Evolutionary conservation across 2,329 filamentous ascomycete genomes (phyloP).

Genomic region (Sclerotinia subarctica): DNA sequence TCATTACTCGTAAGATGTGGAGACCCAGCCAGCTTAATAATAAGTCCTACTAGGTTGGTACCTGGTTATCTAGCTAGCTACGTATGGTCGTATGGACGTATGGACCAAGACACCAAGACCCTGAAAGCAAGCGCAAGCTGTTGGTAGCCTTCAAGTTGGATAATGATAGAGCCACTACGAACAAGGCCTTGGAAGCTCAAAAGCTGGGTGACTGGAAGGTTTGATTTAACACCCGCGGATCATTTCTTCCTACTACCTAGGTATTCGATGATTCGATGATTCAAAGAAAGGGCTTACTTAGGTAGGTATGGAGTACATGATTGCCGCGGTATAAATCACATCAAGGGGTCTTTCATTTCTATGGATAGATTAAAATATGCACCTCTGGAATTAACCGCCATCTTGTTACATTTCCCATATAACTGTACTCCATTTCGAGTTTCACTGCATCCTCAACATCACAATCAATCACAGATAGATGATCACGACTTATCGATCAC

Average conservation of each 20-base stretch:
- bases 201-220: not conserved
- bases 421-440: not conserved
- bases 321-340: not conserved
- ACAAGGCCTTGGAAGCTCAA: not conserved
- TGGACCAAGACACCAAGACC: not conserved
- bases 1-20: constrained; percentile 4
- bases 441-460: constrained; percentile 3
- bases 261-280: not conserved
- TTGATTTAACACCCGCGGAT: not conserved
- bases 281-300: not conserved
- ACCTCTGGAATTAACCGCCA: not conserved
- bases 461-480: not conserved
- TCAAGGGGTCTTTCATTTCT: not conserved
- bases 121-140: constrained; percentile 4
- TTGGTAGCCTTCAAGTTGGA: not conserved
- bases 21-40: not conserved
- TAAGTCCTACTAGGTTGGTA: not conserved
- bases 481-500: constrained; percentile 2
- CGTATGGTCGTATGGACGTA: not conserved
- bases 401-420: not conserved
- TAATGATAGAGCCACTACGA: not conserved
- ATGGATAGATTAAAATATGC: not conserved
- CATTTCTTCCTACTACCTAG: not conserved
- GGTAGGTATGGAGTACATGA: not conserved
- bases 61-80: not conserved